These are phyloP conservation scores for Huntiella abstrusa DNA, from an alignment of 2,329 filamentous ascomycete genomes.

Conservation along the genomic window DNA sequence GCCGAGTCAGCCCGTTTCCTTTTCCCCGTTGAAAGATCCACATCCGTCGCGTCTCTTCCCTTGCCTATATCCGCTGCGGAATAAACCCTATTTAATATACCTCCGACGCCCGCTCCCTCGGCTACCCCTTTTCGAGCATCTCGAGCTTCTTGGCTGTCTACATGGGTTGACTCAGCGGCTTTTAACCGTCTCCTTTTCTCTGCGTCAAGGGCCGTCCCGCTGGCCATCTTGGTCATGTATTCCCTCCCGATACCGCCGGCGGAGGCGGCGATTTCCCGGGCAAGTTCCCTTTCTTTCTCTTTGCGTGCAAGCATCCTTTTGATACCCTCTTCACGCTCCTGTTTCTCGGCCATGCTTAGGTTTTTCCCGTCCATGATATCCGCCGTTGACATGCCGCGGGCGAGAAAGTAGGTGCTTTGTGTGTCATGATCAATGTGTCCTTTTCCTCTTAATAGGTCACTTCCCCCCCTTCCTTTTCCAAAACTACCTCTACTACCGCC, in stretches of 20 bases:
- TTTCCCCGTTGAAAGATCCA: conserved; percentile 41
- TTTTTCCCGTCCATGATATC: conserved; percentile 40
- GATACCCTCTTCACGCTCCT: conserved; percentile 45
- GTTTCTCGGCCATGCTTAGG: conserved; percentile 30
- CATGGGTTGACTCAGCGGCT: conserved; percentile 11
- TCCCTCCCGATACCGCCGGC: conserved; percentile 44
- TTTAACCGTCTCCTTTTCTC: neutral
- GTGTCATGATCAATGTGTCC: conserved; percentile 38
- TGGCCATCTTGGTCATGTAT: conserved; percentile 35
- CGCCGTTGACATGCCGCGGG: conserved; percentile 33
- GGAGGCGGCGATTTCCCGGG: conserved; percentile 40
- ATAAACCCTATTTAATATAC: too few relatives aligned
- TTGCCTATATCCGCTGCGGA: conserved; percentile 22
- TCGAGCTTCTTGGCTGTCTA: neutral
- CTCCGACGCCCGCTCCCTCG: conserved; percentile 13
- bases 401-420: conserved; percentile 37
- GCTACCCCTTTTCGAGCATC: neutral
- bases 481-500: conserved; percentile 18
- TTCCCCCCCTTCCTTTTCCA: neutral
- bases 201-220: neutral
- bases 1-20: conserved; percentile 38
- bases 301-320: conserved; percentile 44
- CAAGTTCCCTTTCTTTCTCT: conserved; percentile 56
- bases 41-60: conserved; percentile 23
- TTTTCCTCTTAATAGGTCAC: conserved; percentile 10